Conservation (phyloP, 164 flowering plant genomes). For the Stephania cephalantha region DNA sequence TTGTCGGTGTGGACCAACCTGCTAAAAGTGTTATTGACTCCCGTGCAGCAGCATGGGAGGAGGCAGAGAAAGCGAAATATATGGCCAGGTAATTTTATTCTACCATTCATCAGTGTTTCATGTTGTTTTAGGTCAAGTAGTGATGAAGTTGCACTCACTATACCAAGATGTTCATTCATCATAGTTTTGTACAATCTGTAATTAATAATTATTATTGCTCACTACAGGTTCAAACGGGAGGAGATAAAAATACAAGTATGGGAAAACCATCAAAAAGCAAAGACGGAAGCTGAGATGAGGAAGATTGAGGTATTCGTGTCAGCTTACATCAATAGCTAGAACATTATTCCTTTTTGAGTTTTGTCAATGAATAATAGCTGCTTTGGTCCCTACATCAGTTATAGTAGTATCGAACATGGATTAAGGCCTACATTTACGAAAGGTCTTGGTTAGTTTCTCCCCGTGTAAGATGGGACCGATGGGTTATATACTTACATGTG, state of each 20-base stretch:
- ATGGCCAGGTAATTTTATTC: slow-evolving; percentile 56
- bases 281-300: slow-evolving; percentile 80
- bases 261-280: slow-evolving; percentile 88
- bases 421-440: too few relatives aligned
- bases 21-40: slow-evolving; percentile 50
- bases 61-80: slow-evolving; percentile 81
- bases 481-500: too few relatives aligned
- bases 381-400: too few relatives aligned
- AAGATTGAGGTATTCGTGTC: slow-evolving; percentile 56
- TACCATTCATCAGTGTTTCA: not conserved
- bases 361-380: too few relatives aligned
- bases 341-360: too few relatives aligned
- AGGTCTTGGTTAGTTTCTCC: too few relatives aligned
- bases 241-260: slow-evolving; percentile 82
- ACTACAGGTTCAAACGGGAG: slow-evolving; percentile 71
- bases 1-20: slow-evolving; percentile 24
- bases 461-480: too few relatives aligned
- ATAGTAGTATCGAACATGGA: too few relatives aligned
- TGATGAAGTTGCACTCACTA: not conserved
- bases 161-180: not conserved
- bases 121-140: too few relatives aligned
- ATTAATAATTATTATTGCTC: not conserved
- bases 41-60: slow-evolving; percentile 91
- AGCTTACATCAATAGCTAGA: too few relatives aligned
- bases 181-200: not conserved